Evolutionary conservation across 805 yeast genomes (phyloP), one percentile per base, ranked within the genome.

Genomic region (Debaryomyces prosopidis): DNA sequence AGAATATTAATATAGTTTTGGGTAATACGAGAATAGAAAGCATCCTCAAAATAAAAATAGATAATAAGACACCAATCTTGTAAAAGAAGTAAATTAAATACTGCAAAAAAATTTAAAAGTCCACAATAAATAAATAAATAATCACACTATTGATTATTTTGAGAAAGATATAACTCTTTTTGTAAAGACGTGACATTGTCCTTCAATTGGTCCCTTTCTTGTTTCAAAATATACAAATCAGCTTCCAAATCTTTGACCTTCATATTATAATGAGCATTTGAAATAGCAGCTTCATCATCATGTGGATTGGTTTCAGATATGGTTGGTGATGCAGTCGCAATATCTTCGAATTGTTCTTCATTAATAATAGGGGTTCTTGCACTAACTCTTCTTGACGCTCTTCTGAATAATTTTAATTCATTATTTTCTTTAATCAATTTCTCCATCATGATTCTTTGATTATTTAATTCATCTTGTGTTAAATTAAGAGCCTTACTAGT

Each of bases 221-320:
- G 92, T 56, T 82, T 83, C 52, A 85, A 77, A 45, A 89, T 86
- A 56, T 79, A 85, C 52, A 89, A 71, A 60, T 89, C 96, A 3
- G 96, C 96, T 57, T 88, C 87, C 54, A 89, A 68, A 55, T 89
- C 96, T 55, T 87, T 82, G 36, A 89, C 77, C 65, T 84, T 87
- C 70, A 89, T 75, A 50, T 82, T 86, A 57, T 78, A 87, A 51
- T 85, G 89, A 38, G 87, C 78, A 42, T 56, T 67, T 20, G 55
- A 62, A 33, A 72, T 62, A 11, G 53, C 65, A 5, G 53, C 63
- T 12, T 59, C 66, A 18, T 65, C 72, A 19, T 60, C 65, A 16
- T 53, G 59, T 1, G 33, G 33, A 27, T 57, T 39, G 28, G 33
- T 33, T 45, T 42, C 47, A 34, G 48, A 46, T 16, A 44, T 30